Evolutionary conservation across 306 rosid genomes (phyloP), one percentile per base, ranked within the genome.

Genomic region (Cucumis hystrix): DNA sequence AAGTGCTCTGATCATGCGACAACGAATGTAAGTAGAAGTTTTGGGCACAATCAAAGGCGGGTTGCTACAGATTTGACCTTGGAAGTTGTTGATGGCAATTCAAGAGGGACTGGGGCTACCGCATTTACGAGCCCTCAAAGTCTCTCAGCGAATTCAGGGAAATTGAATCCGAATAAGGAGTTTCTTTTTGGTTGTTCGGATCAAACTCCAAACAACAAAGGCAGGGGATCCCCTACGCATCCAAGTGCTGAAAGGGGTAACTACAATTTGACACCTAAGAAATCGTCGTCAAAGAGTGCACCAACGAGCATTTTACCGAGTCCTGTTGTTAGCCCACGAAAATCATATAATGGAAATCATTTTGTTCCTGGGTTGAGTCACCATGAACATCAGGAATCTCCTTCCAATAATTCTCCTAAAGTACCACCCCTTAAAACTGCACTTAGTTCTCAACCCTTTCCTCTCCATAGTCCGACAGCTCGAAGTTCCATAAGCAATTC

Each of bases 301-400:
- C 99, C 97, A 10, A 83, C 89, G 8, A 93, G 96, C 79, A 85
- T 79, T 62, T 79, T 81, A 23, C 84, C 96, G 5, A 91, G 96
- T 76, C 98, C 98, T 58, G 91, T 86, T 23, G 84, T 80, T 33
- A 92, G 98, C 82, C 99, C 98, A 1, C 90, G 96, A 40, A 82
- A 87, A 83, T 81, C 87, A 61, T 80, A 85, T 78, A 76, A 70
- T 20, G 83, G 71, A 47, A 90, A 92, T 71, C 57, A 59, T 12
- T 79, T 79, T 76, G 81, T 82, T 59, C 83, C 82, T 20, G 60
- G 66, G 59, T 54, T 49, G 66, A 79, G 62, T 56, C 80, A 55
- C 76, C 87, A 64, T 35, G 89, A 85, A 54, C 78, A 79, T 79
- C 82, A 79, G 78, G 91, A 84, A 55, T 64, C 58, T 49, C 51